Percentiles rank a stretch among this genome's conserved stretches.
Conservation (phyloP, 495 filamentous ascomycete genomes). For the Aspergillus leporis region DNA sequence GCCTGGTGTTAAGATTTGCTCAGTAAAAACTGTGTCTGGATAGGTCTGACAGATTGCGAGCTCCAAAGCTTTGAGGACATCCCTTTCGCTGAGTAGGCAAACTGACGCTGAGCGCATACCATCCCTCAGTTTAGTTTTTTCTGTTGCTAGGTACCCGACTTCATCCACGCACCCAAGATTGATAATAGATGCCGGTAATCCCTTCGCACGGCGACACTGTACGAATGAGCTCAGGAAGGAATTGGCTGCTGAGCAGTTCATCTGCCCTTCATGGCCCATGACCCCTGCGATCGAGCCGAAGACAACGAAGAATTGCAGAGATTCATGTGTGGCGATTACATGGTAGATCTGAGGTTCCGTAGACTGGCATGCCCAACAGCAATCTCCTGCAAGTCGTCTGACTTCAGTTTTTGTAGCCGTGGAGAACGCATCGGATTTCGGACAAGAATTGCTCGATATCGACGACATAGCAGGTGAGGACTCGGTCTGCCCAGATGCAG, state of each 20-base stretch:
- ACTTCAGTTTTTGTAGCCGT: background rate
- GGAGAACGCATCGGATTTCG: background rate
- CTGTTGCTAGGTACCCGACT: slow-evolving; percentile 24
- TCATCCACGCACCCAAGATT: slow-evolving; percentile 35
- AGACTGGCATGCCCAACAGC: background rate
- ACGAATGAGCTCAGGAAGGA: slow-evolving; percentile 39
- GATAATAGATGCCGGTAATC: slow-evolving; percentile 30
- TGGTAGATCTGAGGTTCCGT: background rate
- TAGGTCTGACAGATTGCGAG: no score
- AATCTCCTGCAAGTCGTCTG: background rate
- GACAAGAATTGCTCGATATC: background rate
- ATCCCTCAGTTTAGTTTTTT: no score
- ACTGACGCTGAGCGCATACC: no score
- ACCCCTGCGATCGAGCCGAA: slow-evolving; percentile 39
- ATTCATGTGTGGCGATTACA: slow-evolving; percentile 13
- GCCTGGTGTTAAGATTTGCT: no score
- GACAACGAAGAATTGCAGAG: slow-evolving; percentile 52
- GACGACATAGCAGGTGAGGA: background rate
- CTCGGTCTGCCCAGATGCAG: no score
- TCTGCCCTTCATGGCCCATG: slow-evolving; percentile 26
- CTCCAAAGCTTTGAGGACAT: no score
- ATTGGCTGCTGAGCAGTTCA: slow-evolving; percentile 42
- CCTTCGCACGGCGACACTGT: slow-evolving; percentile 25
- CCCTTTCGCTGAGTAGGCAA: no score
- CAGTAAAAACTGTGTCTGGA: no score